Base-by-base conservation (phyloP, 2,329 filamentous ascomycete species). In the Gliomastix tumulicola region DNA sequence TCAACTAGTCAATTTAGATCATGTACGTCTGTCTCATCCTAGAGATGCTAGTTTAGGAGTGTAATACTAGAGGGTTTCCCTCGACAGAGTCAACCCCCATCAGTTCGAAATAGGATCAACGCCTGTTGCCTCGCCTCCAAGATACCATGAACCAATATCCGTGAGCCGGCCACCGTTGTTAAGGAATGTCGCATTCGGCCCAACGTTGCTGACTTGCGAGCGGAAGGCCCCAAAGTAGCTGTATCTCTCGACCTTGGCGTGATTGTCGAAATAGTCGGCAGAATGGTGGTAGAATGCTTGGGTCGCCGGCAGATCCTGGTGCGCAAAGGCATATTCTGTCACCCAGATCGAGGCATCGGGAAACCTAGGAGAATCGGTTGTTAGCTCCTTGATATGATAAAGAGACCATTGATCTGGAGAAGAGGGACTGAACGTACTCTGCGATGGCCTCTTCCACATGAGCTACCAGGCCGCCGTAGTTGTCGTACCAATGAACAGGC, bases 161-260 rank as follows among this genome's bases (percentile, higher is more conserved):
- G 85, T 89, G 43, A 92, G 62, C 41, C 75, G 51, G 30, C 86
- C 86, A 12, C 75, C 66, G 30, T 74, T 64, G 49, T 77, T 80
- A 32, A 90, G 65, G 66, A 92, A 82, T 2, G 79, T 74, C 2
- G 71, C 78, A 42, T 88, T 86, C 5, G 79, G 68, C 0, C 86
- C 86, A 6, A 88, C 79, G 45, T 88, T 90, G 43, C 79, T 83
- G n/a, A 74, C 74, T 34, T 69, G 62, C 4, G 75, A 77, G 36
- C 84, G 73, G 53, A 89, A 90, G 8, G 81, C 71, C 30, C 84
- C 85, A 49, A 88, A 92, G 56, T 83, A 84, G 1, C 79, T 79
- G 55, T 90, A 90, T 21, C 75, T 74, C 3, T 69, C 76, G 13
- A 88, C 66, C 37, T 71, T 78, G 23, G 52, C 41, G 18, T 54